Evolutionary conservation across 495 filamentous ascomycete species (phyloP).

Genomic region (Aspergillus conjunctus): DNA sequence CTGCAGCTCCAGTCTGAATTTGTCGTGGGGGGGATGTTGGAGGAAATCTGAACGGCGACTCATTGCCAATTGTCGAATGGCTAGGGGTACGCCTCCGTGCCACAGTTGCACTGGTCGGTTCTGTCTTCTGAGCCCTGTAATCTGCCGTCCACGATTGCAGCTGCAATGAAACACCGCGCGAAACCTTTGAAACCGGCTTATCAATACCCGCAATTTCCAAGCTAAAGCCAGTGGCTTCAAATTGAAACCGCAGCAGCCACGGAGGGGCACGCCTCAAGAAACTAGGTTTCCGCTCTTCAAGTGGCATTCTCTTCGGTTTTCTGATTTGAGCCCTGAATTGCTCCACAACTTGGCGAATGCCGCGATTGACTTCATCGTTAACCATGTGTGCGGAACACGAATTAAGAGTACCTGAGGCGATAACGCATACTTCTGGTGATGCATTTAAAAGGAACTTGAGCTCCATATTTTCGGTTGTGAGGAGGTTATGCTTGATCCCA

Average conservation of each 20-base stretch:
- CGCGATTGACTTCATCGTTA: constrained; percentile 85
- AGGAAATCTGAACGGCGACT: constrained; percentile 55
- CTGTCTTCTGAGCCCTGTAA: constrained; percentile 79
- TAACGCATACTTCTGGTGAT: constrained; percentile 79
- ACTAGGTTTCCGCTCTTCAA: constrained; percentile 56
- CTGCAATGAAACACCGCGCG: constrained; percentile 80
- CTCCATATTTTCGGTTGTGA: constrained; percentile 84
- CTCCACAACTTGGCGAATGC: constrained; percentile 84
- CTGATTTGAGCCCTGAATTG: constrained; percentile 70
- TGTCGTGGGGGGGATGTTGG: constrained; percentile 64
- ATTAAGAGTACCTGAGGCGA: constrained; percentile 76
- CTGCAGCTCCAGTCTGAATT: constrained; percentile 61
- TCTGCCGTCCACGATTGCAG: constrained; percentile 89
- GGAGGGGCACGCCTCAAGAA: constrained; percentile 75
- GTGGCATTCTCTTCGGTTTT: constrained; percentile 59
- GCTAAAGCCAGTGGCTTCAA: constrained; percentile 86
- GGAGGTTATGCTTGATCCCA: constrained; percentile 78
- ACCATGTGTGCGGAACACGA: constrained; percentile 89
- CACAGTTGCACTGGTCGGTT: constrained; percentile 61
- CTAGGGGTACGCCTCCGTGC: constrained; percentile 57
- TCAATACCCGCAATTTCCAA: constrained; percentile 91
- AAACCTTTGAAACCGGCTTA: constrained; percentile 71
- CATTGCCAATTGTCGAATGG: constrained; percentile 54
- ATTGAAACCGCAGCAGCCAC: constrained; percentile 81
- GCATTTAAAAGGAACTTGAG: constrained; percentile 82